phyloP scores from a whole-genome alignment of 805 yeast species.

The Suhomyces vadensis region DNA sequence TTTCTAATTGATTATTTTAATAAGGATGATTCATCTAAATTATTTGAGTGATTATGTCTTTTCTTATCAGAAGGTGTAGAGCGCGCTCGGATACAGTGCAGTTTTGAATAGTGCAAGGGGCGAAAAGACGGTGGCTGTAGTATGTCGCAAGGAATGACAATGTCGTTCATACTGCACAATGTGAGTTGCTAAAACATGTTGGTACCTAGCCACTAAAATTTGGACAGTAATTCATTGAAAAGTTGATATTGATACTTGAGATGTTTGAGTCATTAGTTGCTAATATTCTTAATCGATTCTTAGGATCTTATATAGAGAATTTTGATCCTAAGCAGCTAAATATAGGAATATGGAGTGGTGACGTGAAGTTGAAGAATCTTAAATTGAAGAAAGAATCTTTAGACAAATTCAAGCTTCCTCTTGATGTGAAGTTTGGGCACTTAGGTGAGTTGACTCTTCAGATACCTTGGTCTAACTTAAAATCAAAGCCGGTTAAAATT shows the following conservation, averaged over 20 bases:
- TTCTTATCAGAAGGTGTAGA: neutral
- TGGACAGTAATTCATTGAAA: too few species aligned
- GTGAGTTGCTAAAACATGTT: conserved; percentile 1
- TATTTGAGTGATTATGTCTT: neutral
- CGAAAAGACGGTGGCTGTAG: neutral
- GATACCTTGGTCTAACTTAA: conserved; percentile 95
- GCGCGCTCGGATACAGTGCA: neutral
- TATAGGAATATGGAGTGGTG: conserved; percentile 97
- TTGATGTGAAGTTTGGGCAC: conserved; percentile 86
- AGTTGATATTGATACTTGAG: neutral
- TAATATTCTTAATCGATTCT: conserved; percentile 56
- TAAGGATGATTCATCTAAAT: neutral
- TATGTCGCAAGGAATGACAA: neutral
- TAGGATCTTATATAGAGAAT: conserved; percentile 83
- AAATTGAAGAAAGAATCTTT: conserved; percentile 83
- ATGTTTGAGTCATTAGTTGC: conserved; percentile 73
- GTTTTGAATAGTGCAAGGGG: conserved; percentile 2
- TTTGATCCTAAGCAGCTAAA: conserved; percentile 94
- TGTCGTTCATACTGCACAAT: conserved; percentile 4
- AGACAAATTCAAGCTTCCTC: conserved; percentile 81
- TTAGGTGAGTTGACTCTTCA: conserved; percentile 85
- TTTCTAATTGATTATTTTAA: neutral
- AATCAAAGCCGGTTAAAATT: conserved; percentile 88
- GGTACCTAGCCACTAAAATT: too few species aligned
- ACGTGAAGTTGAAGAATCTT: conserved; percentile 79